A percentile compares a stretch with the other conserved stretches of the same genome.
phyloP scores from a whole-genome alignment of 2,329 filamentous ascomycete genomes.

The Trichophaea hybrida region DNA sequence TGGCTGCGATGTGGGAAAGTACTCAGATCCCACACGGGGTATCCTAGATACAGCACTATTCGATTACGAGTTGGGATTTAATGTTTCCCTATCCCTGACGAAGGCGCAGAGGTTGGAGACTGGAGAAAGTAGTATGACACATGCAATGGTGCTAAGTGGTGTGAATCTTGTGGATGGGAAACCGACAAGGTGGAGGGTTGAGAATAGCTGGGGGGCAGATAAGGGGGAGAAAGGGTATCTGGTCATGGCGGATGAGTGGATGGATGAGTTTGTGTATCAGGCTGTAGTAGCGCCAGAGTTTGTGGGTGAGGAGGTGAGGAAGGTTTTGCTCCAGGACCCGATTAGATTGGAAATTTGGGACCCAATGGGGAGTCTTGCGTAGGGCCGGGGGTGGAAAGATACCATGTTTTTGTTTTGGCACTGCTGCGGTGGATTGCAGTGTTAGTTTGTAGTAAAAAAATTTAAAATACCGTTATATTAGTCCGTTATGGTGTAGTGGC shows the following conservation, averaged over 20 bases:
- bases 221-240: conserved; percentile 70
- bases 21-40: conserved; percentile 50
- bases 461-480: too few species aligned
- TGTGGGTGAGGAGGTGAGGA: conserved; percentile 48
- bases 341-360: conserved; percentile 64
- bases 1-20: conserved; percentile 75
- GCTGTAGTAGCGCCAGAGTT: conserved; percentile 51
- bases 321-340: conserved; percentile 56
- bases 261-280: conserved; percentile 33
- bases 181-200: conserved; percentile 65
- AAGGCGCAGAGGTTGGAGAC: conserved; percentile 62
- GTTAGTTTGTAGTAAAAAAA: too few species aligned
- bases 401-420: not conserved
- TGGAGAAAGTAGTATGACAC: conserved; percentile 72
- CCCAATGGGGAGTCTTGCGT: conserved; percentile 61
- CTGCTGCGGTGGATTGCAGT: too few species aligned
- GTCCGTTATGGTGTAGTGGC: too few species aligned
- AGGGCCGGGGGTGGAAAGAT: not conserved
- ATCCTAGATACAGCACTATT: conserved; percentile 68
- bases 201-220: conserved; percentile 66
- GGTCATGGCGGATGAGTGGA: conserved; percentile 64
- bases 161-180: conserved; percentile 59
- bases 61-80: conserved; percentile 75
- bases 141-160: conserved; percentile 80
- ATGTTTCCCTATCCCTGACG: conserved; percentile 54